A percentile compares a stretch with the other conserved stretches of the same genome.
Conservation (phyloP, 176 grass and related monocot genomes). For the Dendrocalamus sinicus region DNA sequence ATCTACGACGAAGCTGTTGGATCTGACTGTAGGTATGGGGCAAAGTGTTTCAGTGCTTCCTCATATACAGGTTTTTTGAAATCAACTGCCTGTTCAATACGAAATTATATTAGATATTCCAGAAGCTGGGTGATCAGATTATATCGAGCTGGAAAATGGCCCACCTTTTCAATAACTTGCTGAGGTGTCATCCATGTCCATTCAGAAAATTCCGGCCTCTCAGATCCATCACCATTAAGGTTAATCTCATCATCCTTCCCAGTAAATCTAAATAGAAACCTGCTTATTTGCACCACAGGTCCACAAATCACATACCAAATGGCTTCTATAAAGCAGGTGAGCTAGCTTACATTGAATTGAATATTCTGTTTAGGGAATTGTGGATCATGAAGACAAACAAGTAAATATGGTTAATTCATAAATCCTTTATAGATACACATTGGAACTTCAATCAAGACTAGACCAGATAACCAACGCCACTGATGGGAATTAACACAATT, state of each 20-base stretch:
- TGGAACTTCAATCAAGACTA: not conserved
- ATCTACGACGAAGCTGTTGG: conserved; percentile 41
- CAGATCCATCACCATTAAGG: conserved; percentile 80
- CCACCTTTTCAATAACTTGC: conserved; percentile 85
- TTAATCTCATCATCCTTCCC: conserved; percentile 87
- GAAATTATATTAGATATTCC: conserved; percentile 36
- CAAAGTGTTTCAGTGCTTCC: conserved; percentile 75
- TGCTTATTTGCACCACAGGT: conserved; percentile 37
- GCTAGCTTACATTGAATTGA: not conserved
- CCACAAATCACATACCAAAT: not conserved
- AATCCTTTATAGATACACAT: not conserved
- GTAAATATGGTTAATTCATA: not conserved
- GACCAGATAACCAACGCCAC: not conserved
- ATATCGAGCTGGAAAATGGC: not conserved
- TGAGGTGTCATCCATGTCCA: conserved; percentile 88
- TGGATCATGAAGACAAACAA: not conserved
- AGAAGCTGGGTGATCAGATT: not conserved
- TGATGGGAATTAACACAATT: not conserved
- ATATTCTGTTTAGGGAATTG: not conserved
- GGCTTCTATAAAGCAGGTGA: not conserved
- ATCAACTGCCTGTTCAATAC: conserved; percentile 69
- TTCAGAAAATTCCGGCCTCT: conserved; percentile 88
- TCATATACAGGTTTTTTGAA: conserved; percentile 95
- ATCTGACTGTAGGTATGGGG: conserved; percentile 66
- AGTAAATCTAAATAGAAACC: conserved; percentile 87